A percentile compares a stretch with the other conserved stretches of the same genome.
Conservation (phyloP, 1,284 basidiomycete genomes). For the Sphaerobolus stellatus region DNA sequence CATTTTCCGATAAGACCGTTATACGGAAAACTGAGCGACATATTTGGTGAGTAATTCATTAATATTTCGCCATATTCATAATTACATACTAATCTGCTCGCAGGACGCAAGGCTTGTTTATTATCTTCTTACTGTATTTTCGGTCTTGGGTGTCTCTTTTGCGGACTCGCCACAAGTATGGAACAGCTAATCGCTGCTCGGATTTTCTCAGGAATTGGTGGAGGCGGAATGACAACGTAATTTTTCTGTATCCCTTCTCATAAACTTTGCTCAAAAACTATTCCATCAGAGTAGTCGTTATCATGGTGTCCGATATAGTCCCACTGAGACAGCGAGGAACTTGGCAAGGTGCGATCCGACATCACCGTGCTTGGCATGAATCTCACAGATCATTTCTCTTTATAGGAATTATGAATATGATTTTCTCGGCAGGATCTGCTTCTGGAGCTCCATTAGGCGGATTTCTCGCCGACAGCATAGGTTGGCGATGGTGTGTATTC, state of each 20-base stretch:
- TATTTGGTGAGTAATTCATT: constrained; percentile 43
- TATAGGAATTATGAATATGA: constrained; percentile 51
- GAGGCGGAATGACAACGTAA: constrained; percentile 63
- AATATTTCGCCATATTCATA: neutral
- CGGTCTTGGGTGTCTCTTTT: constrained; percentile 51
- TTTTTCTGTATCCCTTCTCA: neutral
- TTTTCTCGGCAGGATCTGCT: constrained; percentile 54
- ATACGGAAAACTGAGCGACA: constrained; percentile 65
- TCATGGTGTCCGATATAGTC: constrained; percentile 62
- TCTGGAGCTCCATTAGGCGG: constrained; percentile 60
- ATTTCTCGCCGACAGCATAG: constrained; percentile 55
- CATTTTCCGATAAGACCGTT: constrained; percentile 43
- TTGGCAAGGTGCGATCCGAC: constrained; percentile 62
- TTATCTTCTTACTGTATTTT: constrained; percentile 57
- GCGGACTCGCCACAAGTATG: constrained; percentile 55
- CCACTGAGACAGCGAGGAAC: constrained; percentile 59
- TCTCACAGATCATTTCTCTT: neutral
- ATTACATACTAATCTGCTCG: neutral
- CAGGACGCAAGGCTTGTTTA: constrained; percentile 50
- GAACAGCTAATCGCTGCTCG: constrained; percentile 53
- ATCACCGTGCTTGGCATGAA: constrained; percentile 65
- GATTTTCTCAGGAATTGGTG: constrained; percentile 62
- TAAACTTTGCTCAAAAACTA: neutral
- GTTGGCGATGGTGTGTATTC: constrained; percentile 56
- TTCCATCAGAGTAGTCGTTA: constrained; percentile 49